Conservation (phyloP, 768 basidiomycete genomes). For the Coprinellus aureogranulatus region DNA sequence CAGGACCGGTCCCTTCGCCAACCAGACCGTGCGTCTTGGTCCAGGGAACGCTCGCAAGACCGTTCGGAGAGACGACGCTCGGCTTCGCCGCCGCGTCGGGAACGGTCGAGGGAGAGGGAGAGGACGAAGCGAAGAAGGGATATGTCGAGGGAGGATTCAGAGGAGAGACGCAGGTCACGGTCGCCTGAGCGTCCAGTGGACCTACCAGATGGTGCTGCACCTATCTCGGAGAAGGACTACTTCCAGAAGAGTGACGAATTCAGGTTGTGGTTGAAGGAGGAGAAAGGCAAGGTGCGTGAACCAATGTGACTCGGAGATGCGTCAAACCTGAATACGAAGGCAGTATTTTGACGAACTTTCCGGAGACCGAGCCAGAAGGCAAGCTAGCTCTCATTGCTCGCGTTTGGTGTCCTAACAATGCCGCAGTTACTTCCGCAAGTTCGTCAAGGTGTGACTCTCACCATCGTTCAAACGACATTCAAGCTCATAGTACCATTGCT, state of each 20-base stretch:
- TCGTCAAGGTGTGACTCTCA: constrained; percentile 62
- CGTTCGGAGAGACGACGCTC: too few species aligned
- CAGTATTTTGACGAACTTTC: constrained; percentile 87
- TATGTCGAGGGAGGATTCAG: constrained; percentile 28
- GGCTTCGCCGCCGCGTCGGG: not conserved
- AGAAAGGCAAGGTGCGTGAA: constrained; percentile 43
- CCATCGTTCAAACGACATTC: constrained; percentile 1
- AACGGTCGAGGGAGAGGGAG: not conserved
- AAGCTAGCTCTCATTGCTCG: constrained; percentile 22
- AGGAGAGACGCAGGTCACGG: constrained; percentile 37
- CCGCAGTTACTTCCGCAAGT: constrained; percentile 85
- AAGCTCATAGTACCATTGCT: constrained; percentile 2
- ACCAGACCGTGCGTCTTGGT: constrained; percentile 1
- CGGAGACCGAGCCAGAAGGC: constrained; percentile 78
- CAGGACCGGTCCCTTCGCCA: not conserved
- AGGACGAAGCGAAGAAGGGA: constrained; percentile 4
- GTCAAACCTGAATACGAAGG: not conserved
- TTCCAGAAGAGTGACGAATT: constrained; percentile 89
- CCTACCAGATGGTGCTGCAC: constrained; percentile 55
- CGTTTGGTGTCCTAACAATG: constrained; percentile 28
- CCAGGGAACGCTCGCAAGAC: not conserved
- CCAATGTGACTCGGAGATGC: not conserved
- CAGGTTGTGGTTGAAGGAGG: constrained; percentile 79
- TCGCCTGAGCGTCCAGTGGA: constrained; percentile 42
- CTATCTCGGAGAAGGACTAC: constrained; percentile 81